Base-by-base conservation (phyloP, 148 eudicot genomes). In the Selenicereus undatus region DNA sequence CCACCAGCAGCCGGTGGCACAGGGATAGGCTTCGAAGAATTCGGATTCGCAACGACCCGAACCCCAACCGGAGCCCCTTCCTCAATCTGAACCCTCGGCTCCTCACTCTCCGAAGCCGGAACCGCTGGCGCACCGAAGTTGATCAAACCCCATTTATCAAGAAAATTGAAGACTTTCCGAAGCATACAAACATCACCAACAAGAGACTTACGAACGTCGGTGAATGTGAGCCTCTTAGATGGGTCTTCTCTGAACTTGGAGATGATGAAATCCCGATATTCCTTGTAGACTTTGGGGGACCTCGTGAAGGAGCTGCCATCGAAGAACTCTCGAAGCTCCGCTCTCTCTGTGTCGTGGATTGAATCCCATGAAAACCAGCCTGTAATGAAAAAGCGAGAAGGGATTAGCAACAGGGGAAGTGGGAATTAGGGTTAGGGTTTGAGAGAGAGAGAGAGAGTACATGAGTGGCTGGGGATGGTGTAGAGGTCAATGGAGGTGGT, bases 291-390 rank as follows among this genome's bases (percentile, higher is more conserved):
- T 81, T 92, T 92, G 73, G 98, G 91, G n/a, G 94, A 84, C 32
- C 99, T 71, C 0, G 99, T 92, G 82, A 91, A 86, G 0, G 98
- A 94, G 79, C 85, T 85, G 4, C 86, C 93, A 82, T 94, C 95
- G 86, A 97, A 97, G 76, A 97, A 97, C 65, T 92, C 98, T 16
- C 87, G 74, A 11, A 97, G 85, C 8, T 92, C 89, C 9, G 54
- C 11, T 39, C 88, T 83, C 88, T 97, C 99, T 0, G 86, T 88
- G 66, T 97, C 97, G 86, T 97, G 97, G 45, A 97, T 92, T 35
- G 90, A 90, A 22, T 88, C 89, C 99, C 99, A 97, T 0, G 91
- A 83, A 73, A 97, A 97, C 99, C 99, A 97, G 78, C 93, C 99
- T 97, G 84, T 68, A 76, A 69, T 10, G 43, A 13, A 70, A 35